phyloP scores from a whole-genome alignment of 306 rosid species.

The Fagus sylvatica region DNA sequence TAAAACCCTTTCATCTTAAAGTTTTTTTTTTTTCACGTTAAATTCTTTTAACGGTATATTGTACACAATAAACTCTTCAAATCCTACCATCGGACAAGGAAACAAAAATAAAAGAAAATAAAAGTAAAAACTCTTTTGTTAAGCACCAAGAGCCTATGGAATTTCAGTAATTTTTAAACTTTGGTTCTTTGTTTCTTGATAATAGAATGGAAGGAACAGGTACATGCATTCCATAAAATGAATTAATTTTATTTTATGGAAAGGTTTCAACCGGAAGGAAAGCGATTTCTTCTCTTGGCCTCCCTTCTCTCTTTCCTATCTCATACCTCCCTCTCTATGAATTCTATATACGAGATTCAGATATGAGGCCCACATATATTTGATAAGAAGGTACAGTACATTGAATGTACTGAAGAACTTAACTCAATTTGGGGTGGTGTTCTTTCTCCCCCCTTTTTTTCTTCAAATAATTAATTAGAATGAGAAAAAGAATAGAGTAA shows the following conservation, averaged over 20 bases:
- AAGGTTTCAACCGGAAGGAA: neutral
- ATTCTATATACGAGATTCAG: too few species aligned
- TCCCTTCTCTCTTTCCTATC: neutral
- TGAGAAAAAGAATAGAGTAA: too few species aligned
- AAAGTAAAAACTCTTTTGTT: neutral
- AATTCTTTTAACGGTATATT: neutral
- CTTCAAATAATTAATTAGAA: too few species aligned
- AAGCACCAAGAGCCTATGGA: neutral
- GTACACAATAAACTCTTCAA: conserved; percentile 10
- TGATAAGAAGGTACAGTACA: too few species aligned
- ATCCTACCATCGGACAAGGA: neutral
- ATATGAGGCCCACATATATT: too few species aligned
- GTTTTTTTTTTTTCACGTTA: neutral
- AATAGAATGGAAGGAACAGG: neutral
- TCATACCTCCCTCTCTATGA: neutral
- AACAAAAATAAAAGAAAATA: neutral
- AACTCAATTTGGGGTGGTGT: too few species aligned
- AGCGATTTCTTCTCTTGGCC: neutral
- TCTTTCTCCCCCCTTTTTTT: too few species aligned
- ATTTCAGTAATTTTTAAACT: neutral
- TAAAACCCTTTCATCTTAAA: neutral
- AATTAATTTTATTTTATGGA: neutral
- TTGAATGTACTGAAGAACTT: too few species aligned
- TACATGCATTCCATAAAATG: neutral
- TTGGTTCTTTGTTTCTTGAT: neutral